These are phyloP conservation scores for Zygnema cylindricum DNA, from an alignment of 139 green algal species.

Conservation along the genomic window DNA sequence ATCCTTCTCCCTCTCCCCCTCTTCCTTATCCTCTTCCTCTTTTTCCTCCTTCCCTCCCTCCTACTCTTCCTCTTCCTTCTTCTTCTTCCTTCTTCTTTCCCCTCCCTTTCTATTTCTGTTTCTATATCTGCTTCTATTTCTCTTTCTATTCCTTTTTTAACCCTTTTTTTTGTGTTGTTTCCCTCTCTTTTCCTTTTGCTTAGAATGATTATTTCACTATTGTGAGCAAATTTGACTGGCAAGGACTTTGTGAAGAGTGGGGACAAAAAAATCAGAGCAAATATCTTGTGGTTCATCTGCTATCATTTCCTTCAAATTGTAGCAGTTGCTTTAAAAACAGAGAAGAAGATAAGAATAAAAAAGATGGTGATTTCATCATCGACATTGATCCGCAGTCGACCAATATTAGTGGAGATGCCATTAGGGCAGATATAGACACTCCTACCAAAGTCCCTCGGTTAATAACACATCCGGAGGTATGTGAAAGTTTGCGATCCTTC, in stretches of 20 bases:
- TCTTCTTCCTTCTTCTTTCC: not conserved
- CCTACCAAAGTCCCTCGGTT: not conserved
- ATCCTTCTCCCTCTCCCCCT: too few species aligned
- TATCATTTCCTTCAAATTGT: not conserved
- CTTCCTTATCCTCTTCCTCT: not conserved
- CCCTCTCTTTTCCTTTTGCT: not conserved
- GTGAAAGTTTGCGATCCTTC: not conserved
- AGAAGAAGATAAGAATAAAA: not conserved
- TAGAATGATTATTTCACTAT: conserved; percentile 28
- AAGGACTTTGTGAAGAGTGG: conserved; percentile 17
- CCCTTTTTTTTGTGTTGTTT: conserved; percentile 12
- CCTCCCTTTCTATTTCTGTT: too few species aligned
- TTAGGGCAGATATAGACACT: not conserved
- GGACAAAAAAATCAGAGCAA: not conserved
- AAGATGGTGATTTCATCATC: not conserved
- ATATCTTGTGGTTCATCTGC: not conserved
- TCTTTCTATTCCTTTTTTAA: not conserved
- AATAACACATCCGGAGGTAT: not conserved
- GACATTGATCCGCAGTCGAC: not conserved
- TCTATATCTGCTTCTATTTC: too few species aligned
- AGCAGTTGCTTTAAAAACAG: not conserved
- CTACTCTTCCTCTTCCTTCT: not conserved
- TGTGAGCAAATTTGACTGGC: conserved; percentile 15
- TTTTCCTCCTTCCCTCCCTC: not conserved
- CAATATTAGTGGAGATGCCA: not conserved